A percentile compares a stretch with the other conserved stretches of the same genome.
Conservation (phyloP, 1,284 basidiomycete genomes). For the Ceratorhiza oryzae-sativae region DNA sequence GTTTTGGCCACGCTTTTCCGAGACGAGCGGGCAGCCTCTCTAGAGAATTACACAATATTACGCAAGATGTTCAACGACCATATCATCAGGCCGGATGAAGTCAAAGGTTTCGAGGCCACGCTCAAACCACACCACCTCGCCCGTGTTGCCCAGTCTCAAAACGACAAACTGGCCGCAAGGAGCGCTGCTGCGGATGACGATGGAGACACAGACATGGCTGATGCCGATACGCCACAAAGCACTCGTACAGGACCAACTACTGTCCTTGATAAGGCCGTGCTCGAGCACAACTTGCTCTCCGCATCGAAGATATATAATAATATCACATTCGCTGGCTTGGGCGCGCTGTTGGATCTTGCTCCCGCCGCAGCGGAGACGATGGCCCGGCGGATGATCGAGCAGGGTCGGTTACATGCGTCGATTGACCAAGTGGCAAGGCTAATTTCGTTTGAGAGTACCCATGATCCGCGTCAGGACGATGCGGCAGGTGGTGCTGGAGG, state of each 20-base stretch:
- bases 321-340: slow-evolving; percentile 89
- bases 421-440: slow-evolving; percentile 94
- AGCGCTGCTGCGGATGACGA: slow-evolving; percentile 62
- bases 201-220: slow-evolving; percentile 52
- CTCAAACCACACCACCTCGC: slow-evolving; percentile 94
- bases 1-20: slow-evolving; percentile 91
- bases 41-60: slow-evolving; percentile 87
- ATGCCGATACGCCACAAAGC: slow-evolving; percentile 61
- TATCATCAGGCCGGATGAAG: slow-evolving; percentile 87
- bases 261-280: slow-evolving; percentile 95
- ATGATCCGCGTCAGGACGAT: slow-evolving; percentile 65
- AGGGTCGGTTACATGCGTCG: slow-evolving; percentile 86
- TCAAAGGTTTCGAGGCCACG: slow-evolving; percentile 86
- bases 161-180: slow-evolving; percentile 73
- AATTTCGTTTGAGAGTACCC: slow-evolving; percentile 82
- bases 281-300: slow-evolving; percentile 97
- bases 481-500: slow-evolving; percentile 92
- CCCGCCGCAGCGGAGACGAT: slow-evolving; percentile 91
- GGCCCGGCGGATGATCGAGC: slow-evolving; percentile 96
- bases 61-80: slow-evolving; percentile 98
- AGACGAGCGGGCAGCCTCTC: slow-evolving; percentile 85
- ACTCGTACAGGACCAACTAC: slow-evolving; percentile 87
- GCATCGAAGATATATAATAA: slow-evolving; percentile 96
- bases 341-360: slow-evolving; percentile 82
- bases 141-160: slow-evolving; percentile 80